Evolutionary conservation across 1,284 basidiomycete genomes (phyloP).

Genomic region (Irpex rosettiformis): DNA sequence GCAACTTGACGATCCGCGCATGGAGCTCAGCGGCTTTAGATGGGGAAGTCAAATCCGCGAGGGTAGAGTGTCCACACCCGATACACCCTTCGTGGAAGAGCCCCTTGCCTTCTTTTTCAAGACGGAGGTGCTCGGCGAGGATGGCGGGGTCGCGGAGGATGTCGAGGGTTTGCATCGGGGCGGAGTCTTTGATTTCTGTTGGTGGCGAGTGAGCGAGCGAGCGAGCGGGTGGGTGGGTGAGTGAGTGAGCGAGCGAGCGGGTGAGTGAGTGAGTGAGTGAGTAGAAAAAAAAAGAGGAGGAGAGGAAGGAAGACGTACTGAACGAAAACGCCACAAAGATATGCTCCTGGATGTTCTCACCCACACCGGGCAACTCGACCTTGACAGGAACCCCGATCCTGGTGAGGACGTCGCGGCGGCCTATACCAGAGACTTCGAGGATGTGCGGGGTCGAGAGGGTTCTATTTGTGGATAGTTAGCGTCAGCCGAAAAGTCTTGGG

Average conservation of each 20-base stretch:
- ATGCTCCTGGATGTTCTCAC: slow-evolving; percentile 39
- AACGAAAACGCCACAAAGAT: slow-evolving; percentile 7
- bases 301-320: too few relatives aligned
- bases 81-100: slow-evolving; percentile 12
- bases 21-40: background rate
- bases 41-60: background rate
- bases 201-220: too few relatives aligned
- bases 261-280: too few relatives aligned
- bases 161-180: slow-evolving; percentile 13
- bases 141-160: slow-evolving; percentile 9
- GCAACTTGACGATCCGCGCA: slow-evolving; percentile 1
- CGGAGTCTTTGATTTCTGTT: slow-evolving; percentile 14
- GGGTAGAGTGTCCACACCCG: slow-evolving; percentile 4
- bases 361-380: slow-evolving; percentile 27
- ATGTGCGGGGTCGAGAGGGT: slow-evolving; percentile 30
- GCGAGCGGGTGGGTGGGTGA: too few relatives aligned
- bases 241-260: too few relatives aligned
- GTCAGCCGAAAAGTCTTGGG: too few relatives aligned
- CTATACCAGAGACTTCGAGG: slow-evolving; percentile 39
- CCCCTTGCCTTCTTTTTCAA: slow-evolving; percentile 11
- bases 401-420: slow-evolving; percentile 26
- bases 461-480: slow-evolving; percentile 9
- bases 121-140: slow-evolving; percentile 11
- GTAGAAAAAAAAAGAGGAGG: too few relatives aligned
- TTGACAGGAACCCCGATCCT: slow-evolving; percentile 28